Conservation (phyloP, 202 grass and related monocot species). For the Zoysia matrella region DNA sequence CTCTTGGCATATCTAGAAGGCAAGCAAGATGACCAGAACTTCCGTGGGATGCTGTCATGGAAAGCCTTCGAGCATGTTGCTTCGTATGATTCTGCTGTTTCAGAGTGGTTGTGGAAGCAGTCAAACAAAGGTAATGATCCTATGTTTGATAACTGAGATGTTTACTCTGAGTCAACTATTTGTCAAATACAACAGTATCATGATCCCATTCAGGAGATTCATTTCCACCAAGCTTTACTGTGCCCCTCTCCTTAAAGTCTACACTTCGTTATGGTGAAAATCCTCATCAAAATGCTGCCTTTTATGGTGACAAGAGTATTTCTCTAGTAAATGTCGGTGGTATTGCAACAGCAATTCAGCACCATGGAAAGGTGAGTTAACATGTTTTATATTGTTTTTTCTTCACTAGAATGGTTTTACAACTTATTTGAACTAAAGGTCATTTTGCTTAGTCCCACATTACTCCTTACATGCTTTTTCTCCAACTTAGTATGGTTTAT, state of each 20-base stretch:
- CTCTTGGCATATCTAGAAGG: conserved; percentile 75
- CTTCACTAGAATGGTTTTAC: neutral
- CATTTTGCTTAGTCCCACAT: neutral
- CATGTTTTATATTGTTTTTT: neutral
- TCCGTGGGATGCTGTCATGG: conserved; percentile 70
- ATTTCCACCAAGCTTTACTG: conserved; percentile 77
- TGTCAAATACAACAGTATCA: neutral
- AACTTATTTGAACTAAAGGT: neutral
- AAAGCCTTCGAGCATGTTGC: conserved; percentile 80
- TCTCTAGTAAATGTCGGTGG: conserved; percentile 76
- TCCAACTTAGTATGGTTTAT: conserved; percentile 13
- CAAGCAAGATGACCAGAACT: conserved; percentile 54
- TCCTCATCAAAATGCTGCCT: conserved; percentile 94
- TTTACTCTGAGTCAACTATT: neutral
- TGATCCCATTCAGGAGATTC: conserved; percentile 52
- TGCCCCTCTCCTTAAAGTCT: conserved; percentile 71
- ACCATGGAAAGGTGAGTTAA: conserved; percentile 82
- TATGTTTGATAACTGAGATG: neutral
- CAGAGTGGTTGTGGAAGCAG: conserved; percentile 86
- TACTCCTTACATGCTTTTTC: neutral
- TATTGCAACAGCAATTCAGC: conserved; percentile 81
- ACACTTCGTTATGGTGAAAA: conserved; percentile 92
- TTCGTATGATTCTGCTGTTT: conserved; percentile 78
- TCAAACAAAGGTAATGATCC: conserved; percentile 42
- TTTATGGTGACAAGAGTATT: conserved; percentile 86